phyloP scores from a whole-genome alignment of 148 eudicot genomes.

The Vaccinium corymbosum region DNA sequence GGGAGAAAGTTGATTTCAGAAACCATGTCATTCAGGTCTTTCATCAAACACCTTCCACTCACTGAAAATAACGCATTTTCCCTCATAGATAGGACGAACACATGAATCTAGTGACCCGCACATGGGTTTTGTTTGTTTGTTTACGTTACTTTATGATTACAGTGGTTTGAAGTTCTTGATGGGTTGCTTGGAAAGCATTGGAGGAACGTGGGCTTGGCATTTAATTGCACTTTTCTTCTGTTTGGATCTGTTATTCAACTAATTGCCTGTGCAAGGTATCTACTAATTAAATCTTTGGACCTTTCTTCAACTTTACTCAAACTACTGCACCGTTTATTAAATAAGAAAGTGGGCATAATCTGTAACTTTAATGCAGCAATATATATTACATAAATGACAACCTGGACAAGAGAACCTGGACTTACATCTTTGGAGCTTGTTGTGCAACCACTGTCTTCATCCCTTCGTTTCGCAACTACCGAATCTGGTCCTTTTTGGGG shows the following conservation, averaged over 20 bases:
- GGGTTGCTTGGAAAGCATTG: slow-evolving; percentile 88
- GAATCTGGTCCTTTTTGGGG: slow-evolving; percentile 88
- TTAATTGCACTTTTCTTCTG: slow-evolving; percentile 85
- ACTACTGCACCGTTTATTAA: not conserved
- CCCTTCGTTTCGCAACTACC: slow-evolving; percentile 86
- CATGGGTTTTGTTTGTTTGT: slow-evolving; percentile 17
- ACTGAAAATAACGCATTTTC: not conserved
- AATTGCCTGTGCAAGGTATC: slow-evolving; percentile 93
- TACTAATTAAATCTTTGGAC: not conserved
- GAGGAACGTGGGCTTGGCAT: slow-evolving; percentile 97
- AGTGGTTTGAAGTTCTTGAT: slow-evolving; percentile 97
- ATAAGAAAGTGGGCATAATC: not conserved
- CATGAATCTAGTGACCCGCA: slow-evolving; percentile 2
- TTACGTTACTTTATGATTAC: not conserved
- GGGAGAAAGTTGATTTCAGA: slow-evolving; percentile 89
- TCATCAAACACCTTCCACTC: not conserved
- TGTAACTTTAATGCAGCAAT: slow-evolving; percentile 51
- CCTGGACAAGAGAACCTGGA: slow-evolving; percentile 95
- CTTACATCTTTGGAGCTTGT: slow-evolving; percentile 91
- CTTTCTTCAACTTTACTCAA: not conserved
- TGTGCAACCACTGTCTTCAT: slow-evolving; percentile 92
- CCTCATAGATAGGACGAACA: not conserved
- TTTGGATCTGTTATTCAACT: slow-evolving; percentile 97
- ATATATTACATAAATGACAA: slow-evolving; percentile 90
- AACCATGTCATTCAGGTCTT: slow-evolving; percentile 94